These are phyloP conservation scores for Phytophthora kernoviae DNA, from an alignment of 352 stramenopile species.

Conservation along the genomic window DNA sequence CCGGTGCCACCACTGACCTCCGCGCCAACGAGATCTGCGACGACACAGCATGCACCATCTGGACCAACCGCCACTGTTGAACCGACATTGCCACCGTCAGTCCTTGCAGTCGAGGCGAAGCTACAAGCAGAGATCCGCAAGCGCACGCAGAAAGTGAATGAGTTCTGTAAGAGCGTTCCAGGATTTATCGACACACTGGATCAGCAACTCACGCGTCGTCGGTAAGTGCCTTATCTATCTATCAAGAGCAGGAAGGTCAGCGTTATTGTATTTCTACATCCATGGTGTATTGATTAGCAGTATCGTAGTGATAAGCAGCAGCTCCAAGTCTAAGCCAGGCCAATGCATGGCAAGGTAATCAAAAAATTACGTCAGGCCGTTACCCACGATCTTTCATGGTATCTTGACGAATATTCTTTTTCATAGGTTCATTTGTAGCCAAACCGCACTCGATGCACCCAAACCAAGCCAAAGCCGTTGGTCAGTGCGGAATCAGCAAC, in stretches of 20 bases:
- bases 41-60: neutral
- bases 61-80: constrained; percentile 8
- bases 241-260: constrained; percentile 2
- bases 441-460: constrained; percentile 1
- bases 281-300: neutral
- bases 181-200: constrained; percentile 33
- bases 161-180: constrained; percentile 36
- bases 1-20: neutral
- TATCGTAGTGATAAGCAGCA: constrained; percentile 12
- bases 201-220: constrained; percentile 18
- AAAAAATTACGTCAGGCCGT: too few relatives aligned
- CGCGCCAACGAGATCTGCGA: neutral
- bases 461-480: neutral
- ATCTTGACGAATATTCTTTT: constrained; percentile 5
- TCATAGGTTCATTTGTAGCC: constrained; percentile 5
- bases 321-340: too few relatives aligned
- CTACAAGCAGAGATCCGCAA: constrained; percentile 36
- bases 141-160: constrained; percentile 30
- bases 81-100: constrained; percentile 24
- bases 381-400: constrained; percentile 8
- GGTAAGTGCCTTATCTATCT: constrained; percentile 18
- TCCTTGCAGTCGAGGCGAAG: constrained; percentile 29
- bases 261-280: constrained; percentile 30
- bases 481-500: constrained; percentile 14
- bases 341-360: neutral